phyloP scores from a whole-genome alignment of 768 basidiomycete genomes.

The Mycena latifolia region DNA sequence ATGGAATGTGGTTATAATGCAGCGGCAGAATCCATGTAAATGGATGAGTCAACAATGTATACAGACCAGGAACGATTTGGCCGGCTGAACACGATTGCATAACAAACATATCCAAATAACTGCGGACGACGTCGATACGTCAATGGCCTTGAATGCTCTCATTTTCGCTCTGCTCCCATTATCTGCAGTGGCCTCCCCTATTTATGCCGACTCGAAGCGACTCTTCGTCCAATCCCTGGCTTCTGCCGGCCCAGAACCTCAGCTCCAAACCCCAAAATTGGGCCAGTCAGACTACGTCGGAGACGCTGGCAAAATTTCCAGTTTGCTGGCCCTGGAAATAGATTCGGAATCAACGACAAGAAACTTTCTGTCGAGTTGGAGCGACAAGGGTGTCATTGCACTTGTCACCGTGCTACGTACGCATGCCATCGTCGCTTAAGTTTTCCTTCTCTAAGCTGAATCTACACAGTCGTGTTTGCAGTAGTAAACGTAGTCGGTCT shows the following conservation, averaged over 20 bases:
- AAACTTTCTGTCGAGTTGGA: neutral
- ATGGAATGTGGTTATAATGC: too few species aligned
- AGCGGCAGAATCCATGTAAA: too few species aligned
- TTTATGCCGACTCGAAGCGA: neutral
- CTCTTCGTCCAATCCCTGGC: too few species aligned
- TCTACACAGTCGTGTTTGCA: neutral
- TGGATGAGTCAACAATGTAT: too few species aligned
- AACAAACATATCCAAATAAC: too few species aligned
- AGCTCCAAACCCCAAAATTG: neutral
- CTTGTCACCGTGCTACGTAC: neutral
- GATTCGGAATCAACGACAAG: neutral
- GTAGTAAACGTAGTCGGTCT: neutral
- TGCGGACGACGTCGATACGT: too few species aligned
- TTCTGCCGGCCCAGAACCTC: neutral
- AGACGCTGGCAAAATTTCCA: neutral
- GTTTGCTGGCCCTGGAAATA: neutral
- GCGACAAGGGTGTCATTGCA: too few species aligned
- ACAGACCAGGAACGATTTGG: too few species aligned
- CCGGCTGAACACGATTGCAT: too few species aligned
- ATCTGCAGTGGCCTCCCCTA: too few species aligned
- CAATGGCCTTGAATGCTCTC: too few species aligned
- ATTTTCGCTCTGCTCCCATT: too few species aligned
- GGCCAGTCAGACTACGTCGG: neutral
- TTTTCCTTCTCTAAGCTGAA: neutral
- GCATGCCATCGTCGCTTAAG: neutral